Conservation (phyloP, 2,329 filamentous ascomycete species). For the Septoria petroselini region DNA sequence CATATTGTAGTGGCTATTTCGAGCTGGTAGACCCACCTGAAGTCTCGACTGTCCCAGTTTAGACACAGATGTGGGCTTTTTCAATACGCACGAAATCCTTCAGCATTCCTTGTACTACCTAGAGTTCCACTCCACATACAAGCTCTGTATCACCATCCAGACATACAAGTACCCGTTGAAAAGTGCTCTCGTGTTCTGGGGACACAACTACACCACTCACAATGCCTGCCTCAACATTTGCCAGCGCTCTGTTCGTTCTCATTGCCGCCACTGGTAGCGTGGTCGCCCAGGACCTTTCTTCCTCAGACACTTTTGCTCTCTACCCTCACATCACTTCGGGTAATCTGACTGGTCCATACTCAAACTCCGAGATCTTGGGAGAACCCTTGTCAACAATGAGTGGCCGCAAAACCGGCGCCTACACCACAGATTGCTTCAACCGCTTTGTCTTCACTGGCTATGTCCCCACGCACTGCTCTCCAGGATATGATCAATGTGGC, state of each 20-base stretch:
- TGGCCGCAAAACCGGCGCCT: constrained; percentile 2
- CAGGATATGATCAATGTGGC: constrained; percentile 13
- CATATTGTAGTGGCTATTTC: constrained; percentile 12
- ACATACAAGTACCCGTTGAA: neutral
- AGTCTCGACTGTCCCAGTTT: neutral
- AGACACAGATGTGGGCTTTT: neutral
- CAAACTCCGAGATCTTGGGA: constrained; percentile 8
- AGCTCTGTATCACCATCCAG: neutral
- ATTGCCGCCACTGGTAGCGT: neutral
- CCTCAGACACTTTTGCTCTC: constrained; percentile 8
- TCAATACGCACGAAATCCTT: neutral
- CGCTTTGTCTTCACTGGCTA: constrained; percentile 15
- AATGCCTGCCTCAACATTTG: neutral
- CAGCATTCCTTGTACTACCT: constrained; percentile 9
- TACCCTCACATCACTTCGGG: constrained; percentile 16
- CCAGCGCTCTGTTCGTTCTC: neutral
- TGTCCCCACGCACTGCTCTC: constrained; percentile 11
- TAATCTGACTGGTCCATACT: constrained; percentile 1
- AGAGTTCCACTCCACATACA: neutral
- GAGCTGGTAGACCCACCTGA: constrained; percentile 3
- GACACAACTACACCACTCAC: neutral
- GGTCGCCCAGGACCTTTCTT: constrained; percentile 4
- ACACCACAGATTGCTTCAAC: constrained; percentile 18
- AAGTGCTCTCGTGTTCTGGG: neutral
- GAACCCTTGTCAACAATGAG: constrained; percentile 1